Evolutionary conservation across 345 rosid species (phyloP).

Genomic region (Citrus reticulata): DNA sequence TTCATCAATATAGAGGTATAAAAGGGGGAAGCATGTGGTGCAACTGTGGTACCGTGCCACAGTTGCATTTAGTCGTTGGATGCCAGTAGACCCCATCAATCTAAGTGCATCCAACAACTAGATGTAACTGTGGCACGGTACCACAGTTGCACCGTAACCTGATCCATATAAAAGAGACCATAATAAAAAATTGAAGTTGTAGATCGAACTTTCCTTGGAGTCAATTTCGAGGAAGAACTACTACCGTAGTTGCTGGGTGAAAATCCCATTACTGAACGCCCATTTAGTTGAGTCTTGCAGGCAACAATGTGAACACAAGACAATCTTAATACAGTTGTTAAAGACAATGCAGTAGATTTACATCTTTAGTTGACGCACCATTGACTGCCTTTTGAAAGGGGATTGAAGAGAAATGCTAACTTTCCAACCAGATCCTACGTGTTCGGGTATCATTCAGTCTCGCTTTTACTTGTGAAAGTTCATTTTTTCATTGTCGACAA

Average conservation of each 20-base stretch:
- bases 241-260: not conserved
- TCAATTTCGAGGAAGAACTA: too few species aligned
- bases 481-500: not conserved
- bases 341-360: not conserved
- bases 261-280: not conserved
- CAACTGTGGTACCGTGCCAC: too few species aligned
- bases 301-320: not conserved
- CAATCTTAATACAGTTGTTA: not conserved
- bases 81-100: too few species aligned
- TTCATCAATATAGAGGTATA: too few species aligned
- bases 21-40: too few species aligned
- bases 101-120: too few species aligned
- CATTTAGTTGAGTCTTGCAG: not conserved
- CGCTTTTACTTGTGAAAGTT: not conserved
- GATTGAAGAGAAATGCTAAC: conserved; percentile 5
- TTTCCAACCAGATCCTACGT: conserved; percentile 26
- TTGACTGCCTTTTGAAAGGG: conserved; percentile 1
- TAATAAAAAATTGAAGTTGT: too few species aligned
- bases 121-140: too few species aligned
- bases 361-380: conserved; percentile 7
- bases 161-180: too few species aligned
- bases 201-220: too few species aligned
- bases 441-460: not conserved
- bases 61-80: too few species aligned
- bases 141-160: too few species aligned